A percentile compares a stretch with the other conserved stretches of the same genome.
phyloP scores from a whole-genome alignment of 495 filamentous ascomycete species.

The Parachaetomium inaequale region DNA sequence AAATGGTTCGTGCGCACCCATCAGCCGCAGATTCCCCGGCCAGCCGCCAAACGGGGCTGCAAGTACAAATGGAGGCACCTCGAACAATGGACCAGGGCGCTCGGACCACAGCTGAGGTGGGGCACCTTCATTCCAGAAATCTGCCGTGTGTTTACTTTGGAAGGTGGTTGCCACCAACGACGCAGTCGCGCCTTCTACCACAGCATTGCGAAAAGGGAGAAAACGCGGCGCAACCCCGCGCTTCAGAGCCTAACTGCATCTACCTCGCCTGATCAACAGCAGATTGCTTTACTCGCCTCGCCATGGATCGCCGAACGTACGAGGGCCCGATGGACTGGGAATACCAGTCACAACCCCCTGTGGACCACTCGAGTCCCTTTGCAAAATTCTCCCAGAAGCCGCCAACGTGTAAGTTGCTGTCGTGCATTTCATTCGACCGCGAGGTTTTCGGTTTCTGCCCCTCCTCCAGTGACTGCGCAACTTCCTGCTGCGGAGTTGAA shows the following conservation, averaged over 20 bases:
- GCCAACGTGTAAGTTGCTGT: slow-evolving; percentile 24
- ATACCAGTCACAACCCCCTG: slow-evolving; percentile 40
- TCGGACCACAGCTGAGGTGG: slow-evolving; percentile 6
- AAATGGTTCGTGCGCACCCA: background rate
- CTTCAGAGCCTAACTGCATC: background rate
- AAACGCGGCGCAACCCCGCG: slow-evolving; percentile 11
- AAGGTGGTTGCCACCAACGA: slow-evolving; percentile 30
- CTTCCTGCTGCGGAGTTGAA: too few relatives aligned
- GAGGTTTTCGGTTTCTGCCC: background rate
- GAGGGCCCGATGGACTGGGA: slow-evolving; percentile 53
- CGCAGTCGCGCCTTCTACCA: slow-evolving; percentile 9
- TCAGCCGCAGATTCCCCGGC: slow-evolving; percentile 10
- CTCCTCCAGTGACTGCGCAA: background rate
- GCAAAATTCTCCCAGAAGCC: slow-evolving; percentile 34
- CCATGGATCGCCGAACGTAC: slow-evolving; percentile 43
- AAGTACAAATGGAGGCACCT: too few relatives aligned
- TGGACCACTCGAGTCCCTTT: slow-evolving; percentile 49
- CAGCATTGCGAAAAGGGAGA: background rate
- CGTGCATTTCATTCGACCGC: background rate
- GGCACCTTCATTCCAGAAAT: slow-evolving; percentile 17
- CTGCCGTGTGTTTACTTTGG: slow-evolving; percentile 28
- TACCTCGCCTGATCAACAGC: background rate
- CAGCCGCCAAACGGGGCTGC: too few relatives aligned
- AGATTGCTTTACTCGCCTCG: slow-evolving; percentile 1
- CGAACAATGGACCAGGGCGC: background rate